Conservation (phyloP, 148 eudicot genomes). For the Talinum fruticosum region DNA sequence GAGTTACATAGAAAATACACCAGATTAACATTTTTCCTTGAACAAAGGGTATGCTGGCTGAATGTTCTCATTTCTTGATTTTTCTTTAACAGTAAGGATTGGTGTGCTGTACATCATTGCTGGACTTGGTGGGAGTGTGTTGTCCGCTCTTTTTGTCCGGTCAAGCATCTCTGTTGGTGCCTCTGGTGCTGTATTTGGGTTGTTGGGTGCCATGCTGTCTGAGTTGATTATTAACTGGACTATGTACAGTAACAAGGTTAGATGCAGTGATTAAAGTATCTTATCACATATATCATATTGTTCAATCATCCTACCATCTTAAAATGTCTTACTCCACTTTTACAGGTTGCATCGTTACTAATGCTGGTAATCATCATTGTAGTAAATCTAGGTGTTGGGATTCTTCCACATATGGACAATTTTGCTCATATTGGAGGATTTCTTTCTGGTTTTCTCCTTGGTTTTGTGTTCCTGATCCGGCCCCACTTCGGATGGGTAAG, state of each 20-base stretch:
- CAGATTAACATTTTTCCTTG: not conserved
- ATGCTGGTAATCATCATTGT: constrained; percentile 63
- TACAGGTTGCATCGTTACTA: constrained; percentile 57
- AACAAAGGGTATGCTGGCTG: not conserved
- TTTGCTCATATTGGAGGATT: constrained; percentile 97
- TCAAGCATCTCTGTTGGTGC: constrained; percentile 84
- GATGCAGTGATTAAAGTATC: not conserved
- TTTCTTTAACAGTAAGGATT: constrained; percentile 55
- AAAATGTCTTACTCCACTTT: constrained; percentile 9
- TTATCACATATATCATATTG: not conserved
- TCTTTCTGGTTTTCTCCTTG: constrained; percentile 74
- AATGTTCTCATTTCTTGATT: not conserved
- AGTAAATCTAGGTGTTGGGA: constrained; percentile 67
- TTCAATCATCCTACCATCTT: constrained; percentile 1
- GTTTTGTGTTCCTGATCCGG: constrained; percentile 75
- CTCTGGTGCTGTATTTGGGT: constrained; percentile 91
- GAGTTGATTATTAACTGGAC: constrained; percentile 89
- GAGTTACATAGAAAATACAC: not conserved
- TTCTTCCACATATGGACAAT: constrained; percentile 92
- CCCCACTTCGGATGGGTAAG: constrained; percentile 79
- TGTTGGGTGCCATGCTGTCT: constrained; percentile 90
- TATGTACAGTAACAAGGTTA: constrained; percentile 73
- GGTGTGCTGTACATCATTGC: constrained; percentile 76
- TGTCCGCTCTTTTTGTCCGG: constrained; percentile 77
- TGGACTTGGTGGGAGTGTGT: constrained; percentile 82